Conservation (phyloP, 1,139 yeast genomes). For the Yamadazyma epiphylla region DNA sequence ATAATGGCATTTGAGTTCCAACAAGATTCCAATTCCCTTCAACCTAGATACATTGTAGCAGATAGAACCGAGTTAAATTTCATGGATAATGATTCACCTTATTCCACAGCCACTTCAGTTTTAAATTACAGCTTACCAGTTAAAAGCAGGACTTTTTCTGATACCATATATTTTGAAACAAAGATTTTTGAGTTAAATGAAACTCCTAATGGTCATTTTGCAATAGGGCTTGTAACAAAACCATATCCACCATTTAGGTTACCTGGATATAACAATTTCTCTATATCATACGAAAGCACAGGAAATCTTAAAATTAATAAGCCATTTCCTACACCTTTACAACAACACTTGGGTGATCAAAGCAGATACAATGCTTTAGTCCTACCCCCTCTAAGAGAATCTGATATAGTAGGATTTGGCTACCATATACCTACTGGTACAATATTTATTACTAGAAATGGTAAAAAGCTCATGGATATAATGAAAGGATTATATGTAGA, state of each 20-base stretch:
- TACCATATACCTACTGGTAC: conserved; percentile 78
- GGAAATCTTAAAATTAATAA: conserved; percentile 80
- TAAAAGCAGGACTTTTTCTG: conserved; percentile 50
- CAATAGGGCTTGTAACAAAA: conserved; percentile 79
- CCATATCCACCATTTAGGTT: conserved; percentile 84
- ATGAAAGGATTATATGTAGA: conserved; percentile 76
- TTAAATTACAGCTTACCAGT: conserved; percentile 65
- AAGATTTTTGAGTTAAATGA: conserved; percentile 52
- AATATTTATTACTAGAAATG: conserved; percentile 85
- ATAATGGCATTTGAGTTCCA: conserved; percentile 41
- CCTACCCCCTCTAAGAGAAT: conserved; percentile 73
- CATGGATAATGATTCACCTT: conserved; percentile 38
- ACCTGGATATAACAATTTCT: conserved; percentile 81
- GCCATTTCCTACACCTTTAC: conserved; percentile 56
- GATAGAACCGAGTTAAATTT: conserved; percentile 64
- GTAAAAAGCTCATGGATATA: conserved; percentile 81
- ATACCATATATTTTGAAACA: conserved; percentile 66
- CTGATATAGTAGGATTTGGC: conserved; percentile 93
- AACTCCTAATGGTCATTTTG: conserved; percentile 47
- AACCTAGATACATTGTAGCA: conserved; percentile 45
- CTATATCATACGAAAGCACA: conserved; percentile 82
- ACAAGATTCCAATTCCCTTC: conserved; percentile 27
- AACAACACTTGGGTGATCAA: conserved; percentile 47
- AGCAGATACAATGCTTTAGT: conserved; percentile 55
- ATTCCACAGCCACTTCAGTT: conserved; percentile 44